Base-by-base conservation (phyloP, 768 basidiomycete species). In the Pulveroboletus sp. region DNA sequence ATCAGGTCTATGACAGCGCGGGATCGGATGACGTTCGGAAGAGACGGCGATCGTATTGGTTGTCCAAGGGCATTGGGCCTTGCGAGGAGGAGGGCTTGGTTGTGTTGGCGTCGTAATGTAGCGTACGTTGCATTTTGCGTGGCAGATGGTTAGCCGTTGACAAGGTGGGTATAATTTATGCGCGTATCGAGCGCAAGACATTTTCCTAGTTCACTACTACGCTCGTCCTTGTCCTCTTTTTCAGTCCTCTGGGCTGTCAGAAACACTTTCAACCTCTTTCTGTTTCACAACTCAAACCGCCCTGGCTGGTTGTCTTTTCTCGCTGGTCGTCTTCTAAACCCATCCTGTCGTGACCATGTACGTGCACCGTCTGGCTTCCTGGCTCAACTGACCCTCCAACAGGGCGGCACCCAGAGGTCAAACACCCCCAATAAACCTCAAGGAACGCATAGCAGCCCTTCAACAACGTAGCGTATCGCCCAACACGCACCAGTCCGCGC, bases 381-480 rank as follows among this genome's bases (percentile, higher is more conserved):
- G 7, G 24, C 27, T 35, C 20, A 19, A 46, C 59, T 68, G 44
- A 69, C 60, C 29, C 36, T 44, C 14, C 14, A 16, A 39, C 40
- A 69, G 65, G 62, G 59, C 65, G 21, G 43, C 61, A 42, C 54
- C 65, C 40, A 61, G 61, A 59, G 51, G 55, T 12, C 49, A 61
- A 36, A 55, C 63, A 29, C 53, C 63, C 0, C 64, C 64, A 40
- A 73, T 71, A 43, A 87, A 85, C 64, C 79, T 90, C 61, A 89
- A 84, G 68, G 88, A 90, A 57, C 84, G 89, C 45, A 90, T 91
- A 53, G 89, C 89, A 16, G 87, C 87, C 23, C 72, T 91, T 41
- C 81, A 91, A 63, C 87, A 87, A 56, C 76, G 79, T 56, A 62
- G 52, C 34, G 51, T 57, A 46, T 44, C 64, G 47, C 52, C 58